phyloP scores from a whole-genome alignment of 2,329 filamentous ascomycete species.

The Calonectria hawksworthii region DNA sequence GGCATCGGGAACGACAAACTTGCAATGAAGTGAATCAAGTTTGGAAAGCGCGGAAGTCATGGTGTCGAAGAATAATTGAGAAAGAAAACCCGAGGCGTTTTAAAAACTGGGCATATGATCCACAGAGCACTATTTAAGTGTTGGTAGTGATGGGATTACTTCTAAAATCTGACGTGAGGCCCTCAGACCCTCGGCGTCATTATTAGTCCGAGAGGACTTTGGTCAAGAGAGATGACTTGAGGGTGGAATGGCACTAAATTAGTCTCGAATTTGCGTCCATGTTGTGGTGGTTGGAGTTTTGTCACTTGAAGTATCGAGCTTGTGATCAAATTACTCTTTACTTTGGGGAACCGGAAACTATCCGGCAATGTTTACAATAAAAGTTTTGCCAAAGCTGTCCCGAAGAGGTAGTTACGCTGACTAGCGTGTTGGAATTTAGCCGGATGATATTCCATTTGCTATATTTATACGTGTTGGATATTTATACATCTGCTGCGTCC shows the following conservation, averaged over 20 bases:
- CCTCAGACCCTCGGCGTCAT: background rate
- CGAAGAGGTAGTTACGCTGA: too few species aligned
- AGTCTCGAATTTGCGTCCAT: background rate
- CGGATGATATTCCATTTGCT: too few species aligned
- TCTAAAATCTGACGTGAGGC: constrained; percentile 15
- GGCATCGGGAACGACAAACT: background rate
- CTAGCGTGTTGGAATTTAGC: background rate
- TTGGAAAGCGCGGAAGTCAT: constrained; percentile 23
- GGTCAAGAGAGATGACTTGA: background rate
- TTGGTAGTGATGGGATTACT: background rate
- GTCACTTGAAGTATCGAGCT: background rate
- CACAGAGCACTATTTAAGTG: background rate
- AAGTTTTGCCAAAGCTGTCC: too few species aligned
- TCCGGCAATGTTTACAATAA: background rate
- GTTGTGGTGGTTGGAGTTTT: background rate
- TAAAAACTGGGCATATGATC: too few species aligned
- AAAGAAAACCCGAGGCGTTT: background rate
- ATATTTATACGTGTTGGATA: too few species aligned
- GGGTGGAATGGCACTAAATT: background rate
- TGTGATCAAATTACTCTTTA: background rate
- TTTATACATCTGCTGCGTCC: too few species aligned
- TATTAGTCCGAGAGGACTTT: background rate
- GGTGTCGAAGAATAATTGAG: too few species aligned
- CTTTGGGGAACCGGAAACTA: background rate
- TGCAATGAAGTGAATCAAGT: constrained; percentile 25